Percentiles rank a stretch among this genome's conserved stretches.
phyloP scores from a whole-genome alignment of 2,329 filamentous ascomycete genomes.

The Exutisphaerella laricina region DNA sequence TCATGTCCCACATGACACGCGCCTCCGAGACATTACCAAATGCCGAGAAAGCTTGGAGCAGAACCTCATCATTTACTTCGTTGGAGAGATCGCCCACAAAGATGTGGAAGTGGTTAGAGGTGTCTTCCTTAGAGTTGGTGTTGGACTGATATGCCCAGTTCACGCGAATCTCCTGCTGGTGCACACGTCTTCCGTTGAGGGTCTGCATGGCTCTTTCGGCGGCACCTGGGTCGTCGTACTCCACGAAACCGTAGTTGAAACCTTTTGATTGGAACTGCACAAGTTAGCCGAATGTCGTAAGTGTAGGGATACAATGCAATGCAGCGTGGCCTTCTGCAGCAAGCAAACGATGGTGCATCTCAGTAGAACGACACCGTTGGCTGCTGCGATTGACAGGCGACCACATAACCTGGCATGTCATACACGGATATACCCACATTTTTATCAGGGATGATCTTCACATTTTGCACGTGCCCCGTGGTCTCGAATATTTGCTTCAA shows the following conservation, averaged over 20 bases:
- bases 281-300: slow-evolving; percentile 11
- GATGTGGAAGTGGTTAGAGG: slow-evolving; percentile 97
- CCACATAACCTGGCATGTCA: slow-evolving; percentile 1
- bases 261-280: slow-evolving; percentile 69
- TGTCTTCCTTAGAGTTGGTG: slow-evolving; percentile 90
- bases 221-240: slow-evolving; percentile 95
- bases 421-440: slow-evolving; percentile 63
- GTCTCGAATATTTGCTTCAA: slow-evolving; percentile 77
- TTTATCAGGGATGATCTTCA: slow-evolving; percentile 99
- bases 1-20: slow-evolving; percentile 99
- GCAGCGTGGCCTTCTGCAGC: not conserved
- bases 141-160: slow-evolving; percentile 99
- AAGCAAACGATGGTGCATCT: not conserved
- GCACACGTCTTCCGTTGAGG: slow-evolving; percentile 88
- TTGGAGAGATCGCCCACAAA: slow-evolving; percentile 98
- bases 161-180: slow-evolving; percentile 96
- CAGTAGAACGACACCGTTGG: not conserved
- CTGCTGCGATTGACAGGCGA: not conserved
- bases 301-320: slow-evolving; percentile 1
- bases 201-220: slow-evolving; percentile 97
- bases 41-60: slow-evolving; percentile 88
- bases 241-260: slow-evolving; percentile 98
- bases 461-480: slow-evolving; percentile 93
- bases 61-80: slow-evolving; percentile 94
- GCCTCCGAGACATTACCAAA: slow-evolving; percentile 96